Evolutionary conservation across 805 yeast genomes (phyloP).

Genomic region (Grigorovia transvaalensis): DNA sequence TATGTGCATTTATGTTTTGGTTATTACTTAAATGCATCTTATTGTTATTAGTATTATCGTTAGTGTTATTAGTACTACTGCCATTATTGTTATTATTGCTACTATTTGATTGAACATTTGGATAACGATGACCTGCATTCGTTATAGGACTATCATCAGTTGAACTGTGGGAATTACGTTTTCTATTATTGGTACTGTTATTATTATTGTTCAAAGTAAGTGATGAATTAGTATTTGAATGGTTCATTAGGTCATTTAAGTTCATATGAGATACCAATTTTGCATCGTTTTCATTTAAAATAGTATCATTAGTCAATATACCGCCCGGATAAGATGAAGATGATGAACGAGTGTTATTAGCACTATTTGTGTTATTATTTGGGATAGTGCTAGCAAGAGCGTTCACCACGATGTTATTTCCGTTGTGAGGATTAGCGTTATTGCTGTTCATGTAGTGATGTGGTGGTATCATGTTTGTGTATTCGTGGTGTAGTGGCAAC

Average conservation of each 20-base stretch:
- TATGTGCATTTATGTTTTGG: not conserved
- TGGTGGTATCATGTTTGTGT: not conserved
- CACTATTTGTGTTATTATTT: not conserved
- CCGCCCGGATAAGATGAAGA: not conserved
- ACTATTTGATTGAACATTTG: not conserved
- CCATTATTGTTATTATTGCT: not conserved
- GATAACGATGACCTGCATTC: not conserved
- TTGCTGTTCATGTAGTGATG: not conserved
- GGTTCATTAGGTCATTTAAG: slow-evolving; percentile 1
- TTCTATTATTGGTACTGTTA: not conserved
- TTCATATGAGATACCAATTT: slow-evolving; percentile 5
- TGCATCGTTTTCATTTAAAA: not conserved
- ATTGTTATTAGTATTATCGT: not conserved
- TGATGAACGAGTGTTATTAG: not conserved
- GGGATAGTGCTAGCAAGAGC: not conserved
- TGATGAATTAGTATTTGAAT: not conserved
- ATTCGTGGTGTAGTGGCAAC: no score
- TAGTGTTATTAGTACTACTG: not conserved
- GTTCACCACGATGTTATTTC: not conserved
- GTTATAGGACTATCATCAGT: not conserved
- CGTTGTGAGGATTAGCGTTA: not conserved
- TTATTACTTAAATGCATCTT: not conserved
- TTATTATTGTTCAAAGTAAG: not conserved
- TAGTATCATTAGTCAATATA: not conserved
- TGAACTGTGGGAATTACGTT: not conserved